A percentile compares a stretch with the other conserved stretches of the same genome.
Conservation (phyloP, 768 basidiomycete genomes). For the Pleurotus salmoneostramineus region DNA sequence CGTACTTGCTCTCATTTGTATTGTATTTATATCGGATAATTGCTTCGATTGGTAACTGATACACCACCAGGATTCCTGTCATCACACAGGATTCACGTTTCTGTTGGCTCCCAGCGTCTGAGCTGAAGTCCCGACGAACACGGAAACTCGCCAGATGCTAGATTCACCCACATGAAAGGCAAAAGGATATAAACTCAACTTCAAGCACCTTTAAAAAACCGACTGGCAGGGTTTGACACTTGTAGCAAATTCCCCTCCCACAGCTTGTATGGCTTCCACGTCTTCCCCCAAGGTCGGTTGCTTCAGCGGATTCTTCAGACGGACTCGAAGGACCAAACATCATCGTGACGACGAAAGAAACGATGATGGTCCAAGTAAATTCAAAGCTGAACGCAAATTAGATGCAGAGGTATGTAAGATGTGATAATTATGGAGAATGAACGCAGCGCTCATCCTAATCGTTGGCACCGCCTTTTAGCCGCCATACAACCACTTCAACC, state of each 20-base stretch:
- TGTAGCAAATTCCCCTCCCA: neutral
- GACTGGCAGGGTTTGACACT: too few relatives aligned
- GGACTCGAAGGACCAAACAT: slow-evolving; percentile 10
- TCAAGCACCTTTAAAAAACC: neutral
- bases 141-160: slow-evolving; percentile 4
- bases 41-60: too few relatives aligned
- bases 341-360: neutral
- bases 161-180: slow-evolving; percentile 4
- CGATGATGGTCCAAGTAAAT: slow-evolving; percentile 4
- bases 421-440: neutral
- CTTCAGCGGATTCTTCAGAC: slow-evolving; percentile 26
- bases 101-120: neutral
- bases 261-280: slow-evolving; percentile 6
- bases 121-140: neutral
- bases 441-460: too few relatives aligned
- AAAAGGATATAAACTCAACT: slow-evolving; percentile 1
- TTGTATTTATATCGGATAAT: too few relatives aligned
- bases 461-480: neutral
- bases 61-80: neutral
- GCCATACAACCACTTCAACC: slow-evolving; percentile 28
- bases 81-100: neutral
- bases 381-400: slow-evolving; percentile 12
- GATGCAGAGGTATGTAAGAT: neutral
- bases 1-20: neutral
- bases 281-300: slow-evolving; percentile 25